Evolutionary conservation across 2,329 filamentous ascomycete species (phyloP), one percentile per base, ranked within the genome.

Genomic region (Geosmithia putterillii): DNA sequence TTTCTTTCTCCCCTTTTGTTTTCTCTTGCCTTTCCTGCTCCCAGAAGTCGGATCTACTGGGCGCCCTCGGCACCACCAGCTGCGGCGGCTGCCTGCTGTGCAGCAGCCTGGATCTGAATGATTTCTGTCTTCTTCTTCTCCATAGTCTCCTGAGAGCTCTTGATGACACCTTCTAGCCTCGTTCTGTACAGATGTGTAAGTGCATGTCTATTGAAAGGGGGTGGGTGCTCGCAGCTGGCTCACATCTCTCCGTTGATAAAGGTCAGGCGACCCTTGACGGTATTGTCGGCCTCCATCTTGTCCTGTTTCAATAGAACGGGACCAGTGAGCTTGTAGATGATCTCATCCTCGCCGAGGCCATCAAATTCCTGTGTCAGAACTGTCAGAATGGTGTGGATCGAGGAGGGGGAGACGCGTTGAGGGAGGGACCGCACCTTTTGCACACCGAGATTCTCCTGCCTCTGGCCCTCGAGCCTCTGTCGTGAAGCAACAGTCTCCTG

Each of bases 221-320:
- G 28, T 9, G 28, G 28, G 28, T 32, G n/a, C n/a, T n/a, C n/a
- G n/a, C 14, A 44, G 37, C 19, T 39, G 23, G 59, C 81, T 61
- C 60, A 95, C 88, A 96, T 92, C 59, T 98, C 90, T 56, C 90
- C 86, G 51, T 81, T 76, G 51, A 98, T 98, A 57, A 90, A 96
- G 51, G 95, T 88, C 42, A 98, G 63, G 20, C 92, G 79, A 18
- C 86, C 86, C 53, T 94, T 87, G 17, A 98, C 92, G 0, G 88
- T 89, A 70, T 86, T 83, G 50, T 88, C 80, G 0, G 92, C 92
- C 60, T 98, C 92, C 2, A 78, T 68, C 62, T 86, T 89, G 45
- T 96, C 92, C 63, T 98, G 92, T 71, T 96, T 95, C 56, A 98
- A 64, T 34, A 98, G 68, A 7, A 96, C 86, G 0, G 92, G 92